Evolutionary conservation across 176 grass and related monocot species (phyloP), one percentile per base, ranked within the genome.

Genomic region (Neostapfia colusana): DNA sequence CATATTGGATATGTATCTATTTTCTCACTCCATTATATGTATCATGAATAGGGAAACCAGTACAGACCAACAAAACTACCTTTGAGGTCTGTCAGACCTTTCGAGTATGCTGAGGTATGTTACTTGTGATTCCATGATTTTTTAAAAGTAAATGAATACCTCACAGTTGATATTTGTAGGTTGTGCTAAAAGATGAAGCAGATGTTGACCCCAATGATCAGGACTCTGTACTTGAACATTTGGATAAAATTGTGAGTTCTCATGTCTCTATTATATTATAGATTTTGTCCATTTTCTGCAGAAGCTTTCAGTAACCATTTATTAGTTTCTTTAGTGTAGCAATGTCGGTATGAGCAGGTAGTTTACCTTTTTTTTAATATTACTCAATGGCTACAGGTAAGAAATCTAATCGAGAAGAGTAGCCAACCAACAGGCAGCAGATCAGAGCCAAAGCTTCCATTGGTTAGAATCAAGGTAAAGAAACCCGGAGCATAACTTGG

Each of bases 61-160:
- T 99, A 99, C 51, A 92, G 91, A 72, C 95, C 95, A 48, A 95
- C 83, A 67, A 95, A 92, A 82, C 85, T 99, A 95, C 91, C 87
- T 40, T 83, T 99, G 69, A 95, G 49, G 44, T 88, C 95, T 13
- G 89, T 99, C 49, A 99, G 95, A 78, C 87, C 87, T 75, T 99
- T 99, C 86, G 87, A 95, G 70, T 99, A 95, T 95, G 89, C 91
- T 2, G 95, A 99, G 89, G 91, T 94, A 88, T 70, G 82, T 4
- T 5, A 57, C 23, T 79, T 53, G 5, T 23, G 31, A 48, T 42
- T 80, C 70, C 37, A 27, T 81, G 81, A 48, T 80, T 80, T 10
- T 46, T 56, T 56, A 40, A 66, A 15, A 80, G 55, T 69, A 39
- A 28, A 31, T 31, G 31, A 31, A 31, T 31, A 31, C 31, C 31